Base-by-base conservation (phyloP, 371 early-diverging fungal genomes). In the Zychaea mexicana region DNA sequence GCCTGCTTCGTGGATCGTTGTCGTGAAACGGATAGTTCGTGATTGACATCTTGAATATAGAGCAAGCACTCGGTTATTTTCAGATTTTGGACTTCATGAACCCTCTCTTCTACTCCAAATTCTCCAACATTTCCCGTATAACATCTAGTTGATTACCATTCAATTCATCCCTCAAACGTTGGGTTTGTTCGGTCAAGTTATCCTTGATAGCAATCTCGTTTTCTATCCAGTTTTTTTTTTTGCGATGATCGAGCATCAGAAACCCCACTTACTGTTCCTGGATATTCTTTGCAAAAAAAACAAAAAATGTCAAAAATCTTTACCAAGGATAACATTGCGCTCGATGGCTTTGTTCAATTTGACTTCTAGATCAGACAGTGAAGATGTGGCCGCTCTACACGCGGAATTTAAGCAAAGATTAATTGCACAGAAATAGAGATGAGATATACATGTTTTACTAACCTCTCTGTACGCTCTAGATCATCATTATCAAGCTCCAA, bases 401-500 rank as follows among this genome's bases (percentile, higher is more conserved):
- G 28, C 58, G 49, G 46, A 28, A 55, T 38, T 28, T 3, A 45
- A 22, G 17, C 22, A 38, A 38, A 15, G 31, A 30, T 55, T 24
- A 17, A 7, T 6, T 32, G 32, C n/a, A n/a, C n/a, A n/a, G n/a
- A n/a, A n/a, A n/a, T n/a, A n/a, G n/a, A n/a, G n/a, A n/a, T n/a
- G n/a, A n/a, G n/a, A n/a, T n/a, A n/a, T n/a, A n/a, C n/a, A n/a
- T n/a, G n/a, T n/a, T n/a, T 45, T 54, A 9, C 2, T 26, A 64
- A 83, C 85, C 86, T 78, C 69, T 83, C 88, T 47, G 81, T 84
- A 39, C 85, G 80, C 69, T 91, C 92, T 62, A 93, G 62, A 60
- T 93, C 92, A 68, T 93, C 93, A 68, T 90, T 92, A 57, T 91
- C 88, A 65, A 90, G 81, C 65, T 93, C 93, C 45, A 93, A 67